Evolutionary conservation across 1,284 basidiomycete genomes (phyloP), one percentile per base, ranked within the genome.

Genomic region (Pulveroboletus sp.): DNA sequence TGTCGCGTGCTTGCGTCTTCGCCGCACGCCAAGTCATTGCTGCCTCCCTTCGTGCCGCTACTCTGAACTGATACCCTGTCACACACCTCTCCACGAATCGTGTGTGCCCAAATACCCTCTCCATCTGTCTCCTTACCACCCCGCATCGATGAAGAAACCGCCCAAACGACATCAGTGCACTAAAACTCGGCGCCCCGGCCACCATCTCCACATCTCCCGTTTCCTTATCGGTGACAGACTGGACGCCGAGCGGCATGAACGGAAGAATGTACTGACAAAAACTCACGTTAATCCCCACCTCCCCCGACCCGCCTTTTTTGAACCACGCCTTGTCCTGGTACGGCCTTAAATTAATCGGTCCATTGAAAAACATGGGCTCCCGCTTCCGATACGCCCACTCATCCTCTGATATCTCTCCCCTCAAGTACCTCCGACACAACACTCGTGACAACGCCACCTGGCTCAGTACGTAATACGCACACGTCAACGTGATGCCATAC

Each of bases 261-360:
- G 42, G 42, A 25, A 43, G 42, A 26, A 26, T 18, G 14, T n/a
- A 26, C 25, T 26, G 42, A 5, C 25, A 43, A 5, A 25, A 43
- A 38, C 36, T 20, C n/a, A 38, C 18, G 20, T 74, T 70, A 14
- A 81, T 54, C 42, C 71, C 75, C 24, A 81, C 74, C 57, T 79
- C 78, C 3, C 59, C 65, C 8, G 63, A 60, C 5, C 82, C 83
- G 1, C 80, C 81, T 14, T 57, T 57, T 9, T 74, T 56, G 54
- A 73, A 74, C 83, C 82, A 84, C 56, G 57, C 82, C 77, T 24
- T 7, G 26, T 26, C 42, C 42, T 43, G 25, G 42, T 43, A 43
- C 42, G 42, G 42, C 12, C 42, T 25, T 17, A 43, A n/a, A 43
- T 26, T 26, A 11, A 43, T 43, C 25, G 25, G 25, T 17, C 42